phyloP scores from a whole-genome alignment of 2,329 filamentous ascomycete genomes.

The Colletotrichum acutatum region DNA sequence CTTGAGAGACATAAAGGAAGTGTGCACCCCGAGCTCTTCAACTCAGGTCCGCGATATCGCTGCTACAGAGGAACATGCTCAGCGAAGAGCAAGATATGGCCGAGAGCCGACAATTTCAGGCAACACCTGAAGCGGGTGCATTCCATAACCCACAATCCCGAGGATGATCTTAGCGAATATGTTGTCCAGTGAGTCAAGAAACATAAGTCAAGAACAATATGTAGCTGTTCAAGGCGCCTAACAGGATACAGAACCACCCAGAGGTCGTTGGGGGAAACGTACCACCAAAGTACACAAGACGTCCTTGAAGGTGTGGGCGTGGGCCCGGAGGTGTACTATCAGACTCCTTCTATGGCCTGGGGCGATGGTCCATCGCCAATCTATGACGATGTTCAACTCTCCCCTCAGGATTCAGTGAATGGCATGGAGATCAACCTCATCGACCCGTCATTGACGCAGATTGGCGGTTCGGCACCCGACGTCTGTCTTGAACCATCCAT shows the following conservation, averaged over 20 bases:
- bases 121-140: conserved; percentile 82
- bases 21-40: conserved; percentile 67
- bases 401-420: conserved; percentile 24
- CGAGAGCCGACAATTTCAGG: conserved; percentile 86
- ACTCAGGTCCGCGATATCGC: conserved; percentile 63
- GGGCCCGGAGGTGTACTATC: conserved; percentile 18
- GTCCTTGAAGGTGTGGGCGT: conserved; percentile 32
- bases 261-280: not conserved
- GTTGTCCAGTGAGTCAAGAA: conserved; percentile 41
- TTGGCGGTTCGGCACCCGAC: not conserved
- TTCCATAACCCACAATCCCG: conserved; percentile 45
- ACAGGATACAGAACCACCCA: not conserved
- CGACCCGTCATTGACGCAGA: conserved; percentile 11
- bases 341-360: not conserved
- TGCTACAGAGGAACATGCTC: conserved; percentile 69
- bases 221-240: not conserved
- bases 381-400: conserved; percentile 15
- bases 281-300: not conserved
- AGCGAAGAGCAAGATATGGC: conserved; percentile 77
- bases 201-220: not conserved
- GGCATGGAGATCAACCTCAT: conserved; percentile 17
- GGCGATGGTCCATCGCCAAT: not conserved
- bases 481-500: not conserved
- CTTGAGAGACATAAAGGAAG: conserved; percentile 81
- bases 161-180: conserved; percentile 52